Conservation (phyloP, 2,329 filamentous ascomycete species). For the Colletotrichum caudatum region DNA sequence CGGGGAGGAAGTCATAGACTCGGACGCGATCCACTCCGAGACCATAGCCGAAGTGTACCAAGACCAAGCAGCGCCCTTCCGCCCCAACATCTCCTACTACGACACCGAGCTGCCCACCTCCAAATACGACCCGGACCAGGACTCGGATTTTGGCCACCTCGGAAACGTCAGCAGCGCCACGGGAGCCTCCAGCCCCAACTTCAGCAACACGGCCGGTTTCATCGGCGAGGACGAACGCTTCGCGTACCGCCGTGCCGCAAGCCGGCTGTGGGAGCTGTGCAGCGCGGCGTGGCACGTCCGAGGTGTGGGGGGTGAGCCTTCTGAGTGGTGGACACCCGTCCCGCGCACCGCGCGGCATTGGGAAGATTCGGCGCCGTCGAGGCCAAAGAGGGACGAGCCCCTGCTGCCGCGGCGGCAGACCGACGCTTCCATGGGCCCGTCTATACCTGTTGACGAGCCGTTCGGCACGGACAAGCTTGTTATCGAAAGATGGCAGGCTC, state of each 20-base stretch:
- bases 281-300: conserved; percentile 77
- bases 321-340: conserved; percentile 72
- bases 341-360: conserved; percentile 73
- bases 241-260: conserved; percentile 81
- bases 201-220: conserved; percentile 74
- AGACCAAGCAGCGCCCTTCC: conserved; percentile 80
- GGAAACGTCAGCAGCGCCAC: conserved; percentile 31
- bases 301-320: conserved; percentile 53
- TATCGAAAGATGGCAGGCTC: conserved; percentile 53
- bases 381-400: conserved; percentile 27
- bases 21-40: conserved; percentile 58
- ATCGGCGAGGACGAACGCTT: conserved; percentile 87
- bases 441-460: conserved; percentile 51
- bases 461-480: conserved; percentile 47
- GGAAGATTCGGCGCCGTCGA: conserved; percentile 60
- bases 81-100: conserved; percentile 81
- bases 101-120: conserved; percentile 58
- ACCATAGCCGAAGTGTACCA: conserved; percentile 78
- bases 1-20: conserved; percentile 43
- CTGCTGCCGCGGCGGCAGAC: conserved; percentile 1
- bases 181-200: conserved; percentile 65
- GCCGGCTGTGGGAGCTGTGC: conserved; percentile 86
- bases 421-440: conserved; percentile 39
- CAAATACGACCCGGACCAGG: conserved; percentile 67
- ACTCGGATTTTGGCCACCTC: conserved; percentile 65